These are phyloP conservation scores for Talaromyces proteolyticus DNA, from an alignment of 495 filamentous ascomycete species.

Conservation along the genomic window DNA sequence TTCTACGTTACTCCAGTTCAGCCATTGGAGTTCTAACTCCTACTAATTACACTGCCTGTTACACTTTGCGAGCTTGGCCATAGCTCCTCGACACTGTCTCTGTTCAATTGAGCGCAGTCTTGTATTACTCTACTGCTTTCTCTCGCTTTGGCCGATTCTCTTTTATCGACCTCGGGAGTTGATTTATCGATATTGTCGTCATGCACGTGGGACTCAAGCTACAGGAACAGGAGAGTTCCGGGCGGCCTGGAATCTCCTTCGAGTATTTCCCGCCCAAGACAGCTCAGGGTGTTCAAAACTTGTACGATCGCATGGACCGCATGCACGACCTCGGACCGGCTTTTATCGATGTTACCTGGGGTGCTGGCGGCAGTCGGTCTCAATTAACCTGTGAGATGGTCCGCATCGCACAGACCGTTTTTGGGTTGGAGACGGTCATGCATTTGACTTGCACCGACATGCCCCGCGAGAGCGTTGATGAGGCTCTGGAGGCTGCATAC, in stretches of 20 bases:
- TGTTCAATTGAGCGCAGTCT: background rate
- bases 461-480: slow-evolving; percentile 83
- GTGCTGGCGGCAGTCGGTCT: slow-evolving; percentile 85
- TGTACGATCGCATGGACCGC: slow-evolving; percentile 99
- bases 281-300: slow-evolving; percentile 93
- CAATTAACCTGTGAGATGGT: slow-evolving; percentile 98
- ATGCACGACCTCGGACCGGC: slow-evolving; percentile 92
- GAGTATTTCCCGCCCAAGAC: slow-evolving; percentile 99
- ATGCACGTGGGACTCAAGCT: slow-evolving; percentile 95
- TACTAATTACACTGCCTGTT: background rate
- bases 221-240: slow-evolving; percentile 67
- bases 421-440: slow-evolving; percentile 98
- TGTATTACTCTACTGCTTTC: background rate
- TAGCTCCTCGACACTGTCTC: background rate
- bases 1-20: background rate
- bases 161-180: background rate
- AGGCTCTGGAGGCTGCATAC: slow-evolving; percentile 83
- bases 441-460: slow-evolving; percentile 99
- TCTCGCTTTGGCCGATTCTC: background rate
- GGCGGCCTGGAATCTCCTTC: slow-evolving; percentile 88
- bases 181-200: background rate
- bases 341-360: slow-evolving; percentile 99
- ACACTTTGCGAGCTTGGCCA: background rate
- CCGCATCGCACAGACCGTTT: slow-evolving; percentile 89
- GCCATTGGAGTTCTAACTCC: background rate